Percentiles rank a stretch among this genome's conserved stretches.
Evolutionary conservation across 345 rosid genomes (phyloP).

Genomic region (Salix viminalis): DNA sequence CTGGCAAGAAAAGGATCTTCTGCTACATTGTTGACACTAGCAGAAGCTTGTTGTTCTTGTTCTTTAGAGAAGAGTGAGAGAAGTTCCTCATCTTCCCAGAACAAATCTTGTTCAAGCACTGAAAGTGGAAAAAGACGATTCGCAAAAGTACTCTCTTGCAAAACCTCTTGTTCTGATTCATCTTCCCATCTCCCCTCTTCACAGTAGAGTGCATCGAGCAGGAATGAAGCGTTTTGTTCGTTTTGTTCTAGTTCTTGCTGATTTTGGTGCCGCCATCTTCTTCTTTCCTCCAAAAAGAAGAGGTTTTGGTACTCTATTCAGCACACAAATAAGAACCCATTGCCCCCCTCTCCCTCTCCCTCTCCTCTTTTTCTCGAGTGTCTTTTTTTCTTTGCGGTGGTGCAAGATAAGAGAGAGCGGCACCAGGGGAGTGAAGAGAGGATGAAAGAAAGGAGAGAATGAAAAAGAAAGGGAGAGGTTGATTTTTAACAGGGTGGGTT

Average conservation of each 20-base stretch:
- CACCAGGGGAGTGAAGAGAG: slow-evolving; percentile 22
- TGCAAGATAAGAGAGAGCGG: slow-evolving; percentile 3
- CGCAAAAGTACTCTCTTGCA: not conserved
- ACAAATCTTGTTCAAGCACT: slow-evolving; percentile 58
- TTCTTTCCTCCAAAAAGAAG: slow-evolving; percentile 42
- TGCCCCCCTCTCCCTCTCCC: not conserved
- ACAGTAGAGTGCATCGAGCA: slow-evolving; percentile 24
- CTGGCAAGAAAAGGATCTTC: slow-evolving; percentile 3
- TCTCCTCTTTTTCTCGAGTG: slow-evolving; percentile 13
- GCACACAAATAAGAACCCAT: slow-evolving; percentile 20
- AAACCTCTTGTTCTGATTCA: slow-evolving; percentile 8
- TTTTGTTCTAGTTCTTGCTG: not conserved
- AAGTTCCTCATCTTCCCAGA: slow-evolving; percentile 79
- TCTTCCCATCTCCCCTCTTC: slow-evolving; percentile 30
- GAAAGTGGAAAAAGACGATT: slow-evolving; percentile 28
- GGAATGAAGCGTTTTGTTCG: slow-evolving; percentile 2
- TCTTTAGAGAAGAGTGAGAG: slow-evolving; percentile 61
- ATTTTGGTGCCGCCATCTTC: slow-evolving; percentile 15
- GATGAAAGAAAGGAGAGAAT: slow-evolving; percentile 9
- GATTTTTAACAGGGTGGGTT: slow-evolving; percentile 45
- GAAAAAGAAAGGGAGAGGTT: slow-evolving; percentile 24
- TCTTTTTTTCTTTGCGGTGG: slow-evolving; percentile 13
- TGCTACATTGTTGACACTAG: slow-evolving; percentile 2
- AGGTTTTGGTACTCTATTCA: slow-evolving; percentile 13
- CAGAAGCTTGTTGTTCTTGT: slow-evolving; percentile 23